Base-by-base conservation (phyloP, 192 early-diverging fungal species). In the Mortierella hygrophila region DNA sequence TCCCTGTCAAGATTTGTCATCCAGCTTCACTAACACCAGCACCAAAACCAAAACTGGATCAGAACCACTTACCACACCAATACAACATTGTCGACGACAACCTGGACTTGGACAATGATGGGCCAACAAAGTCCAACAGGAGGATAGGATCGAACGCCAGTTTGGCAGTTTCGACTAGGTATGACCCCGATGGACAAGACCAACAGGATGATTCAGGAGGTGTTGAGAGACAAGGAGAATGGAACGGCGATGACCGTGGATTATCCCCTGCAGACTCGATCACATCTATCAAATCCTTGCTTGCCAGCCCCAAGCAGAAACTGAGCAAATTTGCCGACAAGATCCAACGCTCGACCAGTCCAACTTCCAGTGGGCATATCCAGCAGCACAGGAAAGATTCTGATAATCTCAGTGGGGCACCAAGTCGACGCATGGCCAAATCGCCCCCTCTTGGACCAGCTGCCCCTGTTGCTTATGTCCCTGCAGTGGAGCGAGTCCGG, bases 1-100 rank as follows among this genome's bases (percentile, higher is more conserved):
- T 93, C 49, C 93, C 93, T 16, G 88, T 92, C 32, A 88, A 89
- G 57, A 90, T 93, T 35, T 90, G 90, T 69, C 93, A 93, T 60
- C 88, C 92, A 29, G 89, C 91, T 9, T 93, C 92, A 29, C 32
- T 93, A 46, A 83, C 86, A 35, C 89, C 89, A n/a, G 81, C 86
- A 40, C 89, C 89, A 35, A 75, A 80, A 68, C 85, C 89, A 44
- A 76, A 90, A 35, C 68, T 87, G 11, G 86, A 90, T 35, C 72
- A 81, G 0, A 87, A 87, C 57, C 81, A 83, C 54, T 69, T 88
- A 21, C 85, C 85, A 44, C 82, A 90, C 70, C 86, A 85, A 4
- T 90, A 90, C 69, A 90, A 90, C 47, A 77, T 90, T 29, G 83
- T 88, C 8, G 85, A 85, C 38, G 89, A 88, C 44, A 82, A 84